Percentiles rank a stretch among this genome's conserved stretches.
Evolutionary conservation across 1,284 basidiomycete species (phyloP).

Genomic region (Heliocybe sulcata): DNA sequence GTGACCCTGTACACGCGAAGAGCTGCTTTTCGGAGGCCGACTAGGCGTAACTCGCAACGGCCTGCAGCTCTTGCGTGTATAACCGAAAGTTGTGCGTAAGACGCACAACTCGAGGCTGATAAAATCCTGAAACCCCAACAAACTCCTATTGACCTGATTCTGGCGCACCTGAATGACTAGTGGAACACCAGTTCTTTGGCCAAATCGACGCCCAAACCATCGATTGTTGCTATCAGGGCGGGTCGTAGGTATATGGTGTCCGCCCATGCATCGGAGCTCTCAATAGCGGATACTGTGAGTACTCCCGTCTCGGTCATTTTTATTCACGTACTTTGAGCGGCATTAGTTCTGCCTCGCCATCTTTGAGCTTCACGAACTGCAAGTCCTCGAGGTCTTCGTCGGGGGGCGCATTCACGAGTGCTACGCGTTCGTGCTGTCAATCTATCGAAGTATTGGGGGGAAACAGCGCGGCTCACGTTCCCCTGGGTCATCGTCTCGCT

Average conservation of each 20-base stretch:
- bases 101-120: not conserved
- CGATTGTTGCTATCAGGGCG: not conserved
- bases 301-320: not conserved
- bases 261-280: not conserved
- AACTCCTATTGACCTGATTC: not conserved
- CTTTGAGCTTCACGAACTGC: not conserved
- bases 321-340: not conserved
- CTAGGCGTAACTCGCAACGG: not conserved
- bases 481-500: constrained; percentile 7
- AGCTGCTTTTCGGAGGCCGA: not conserved
- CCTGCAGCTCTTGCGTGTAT: not conserved
- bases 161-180: not conserved
- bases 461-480: not conserved
- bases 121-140: no score
- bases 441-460: no score
- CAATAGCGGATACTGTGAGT: not conserved
- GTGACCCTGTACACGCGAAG: not conserved
- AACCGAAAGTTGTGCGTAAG: not conserved
- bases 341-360: not conserved
- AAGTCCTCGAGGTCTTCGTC: not conserved
- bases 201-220: not conserved
- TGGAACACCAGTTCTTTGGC: constrained; percentile 1
- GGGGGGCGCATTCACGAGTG: not conserved
- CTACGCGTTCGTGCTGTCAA: not conserved
- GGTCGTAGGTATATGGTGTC: not conserved